A percentile compares a stretch with the other conserved stretches of the same genome.
Evolutionary conservation across 257 asterid genomes (phyloP).

Genomic region (Solanum pinnatisectum): DNA sequence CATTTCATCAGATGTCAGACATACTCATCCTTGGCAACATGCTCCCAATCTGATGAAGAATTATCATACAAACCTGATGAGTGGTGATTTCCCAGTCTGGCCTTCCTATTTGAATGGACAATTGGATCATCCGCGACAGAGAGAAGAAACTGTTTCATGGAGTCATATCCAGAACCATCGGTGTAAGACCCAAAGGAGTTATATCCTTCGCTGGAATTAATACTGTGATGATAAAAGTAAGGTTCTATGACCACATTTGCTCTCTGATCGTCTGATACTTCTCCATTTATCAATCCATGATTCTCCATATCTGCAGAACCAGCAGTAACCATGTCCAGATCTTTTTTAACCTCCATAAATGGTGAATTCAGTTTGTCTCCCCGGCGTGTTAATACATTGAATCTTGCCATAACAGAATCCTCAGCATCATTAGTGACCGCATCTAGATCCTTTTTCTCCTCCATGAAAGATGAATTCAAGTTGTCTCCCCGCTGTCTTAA

Average conservation of each 20-base stretch:
- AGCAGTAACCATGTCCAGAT: constrained; percentile 6
- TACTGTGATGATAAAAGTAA: constrained; percentile 13
- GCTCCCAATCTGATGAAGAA: constrained; percentile 89
- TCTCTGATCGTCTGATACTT: constrained; percentile 10
- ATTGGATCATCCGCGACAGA: constrained; percentile 23
- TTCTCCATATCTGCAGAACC: constrained; percentile 10
- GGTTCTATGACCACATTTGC: constrained; percentile 10
- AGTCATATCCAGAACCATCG: constrained; percentile 23
- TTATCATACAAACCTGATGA: constrained; percentile 35
- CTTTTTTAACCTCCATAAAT: constrained; percentile 13
- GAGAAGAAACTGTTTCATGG: constrained; percentile 23
- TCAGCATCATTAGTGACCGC: constrained; percentile 17
- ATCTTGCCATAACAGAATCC: constrained; percentile 42
- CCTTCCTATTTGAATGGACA: constrained; percentile 9
- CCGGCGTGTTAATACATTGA: constrained; percentile 30
- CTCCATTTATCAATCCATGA: not conserved
- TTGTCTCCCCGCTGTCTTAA: constrained; percentile 38
- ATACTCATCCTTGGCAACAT: constrained; percentile 58
- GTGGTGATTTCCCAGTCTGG: constrained; percentile 11
- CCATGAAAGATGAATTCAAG: not conserved
- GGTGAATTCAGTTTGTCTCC: constrained; percentile 19
- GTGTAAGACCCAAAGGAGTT: constrained; percentile 5
- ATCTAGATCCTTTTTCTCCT: constrained; percentile 11
- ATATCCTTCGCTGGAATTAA: constrained; percentile 4
- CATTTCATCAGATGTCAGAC: constrained; percentile 23